Evolutionary conservation across 2,329 filamentous ascomycete genomes (phyloP).

Genomic region (Nemania sp.): DNA sequence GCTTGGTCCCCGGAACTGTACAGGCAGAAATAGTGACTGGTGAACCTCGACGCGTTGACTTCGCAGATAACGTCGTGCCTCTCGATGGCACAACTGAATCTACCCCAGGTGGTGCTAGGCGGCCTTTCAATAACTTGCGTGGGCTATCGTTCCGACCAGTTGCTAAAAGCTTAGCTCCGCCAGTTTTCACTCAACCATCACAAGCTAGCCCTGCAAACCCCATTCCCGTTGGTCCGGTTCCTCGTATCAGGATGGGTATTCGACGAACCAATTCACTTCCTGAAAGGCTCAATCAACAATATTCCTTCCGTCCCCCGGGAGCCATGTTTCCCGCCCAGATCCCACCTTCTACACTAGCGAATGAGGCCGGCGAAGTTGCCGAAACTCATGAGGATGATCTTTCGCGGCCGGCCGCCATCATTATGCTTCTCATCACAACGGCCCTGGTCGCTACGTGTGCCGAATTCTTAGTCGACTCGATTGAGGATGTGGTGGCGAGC

Average conservation of each 20-base stretch:
- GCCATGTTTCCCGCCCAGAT: slow-evolving; percentile 63
- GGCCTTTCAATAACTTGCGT: slow-evolving; percentile 67
- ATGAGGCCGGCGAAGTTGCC: slow-evolving; percentile 43
- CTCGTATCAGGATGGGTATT: slow-evolving; percentile 72
- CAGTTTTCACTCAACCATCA: slow-evolving; percentile 71
- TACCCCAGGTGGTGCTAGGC: slow-evolving; percentile 48
- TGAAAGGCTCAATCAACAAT: slow-evolving; percentile 68
- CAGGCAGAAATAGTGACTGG: slow-evolving; percentile 46
- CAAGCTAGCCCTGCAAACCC: slow-evolving; percentile 49
- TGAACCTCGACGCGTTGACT: slow-evolving; percentile 69
- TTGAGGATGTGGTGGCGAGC: slow-evolving; percentile 69
- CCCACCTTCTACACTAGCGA: slow-evolving; percentile 54
- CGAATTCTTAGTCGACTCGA: slow-evolving; percentile 77
- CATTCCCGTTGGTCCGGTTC: slow-evolving; percentile 60
- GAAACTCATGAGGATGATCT: slow-evolving; percentile 61
- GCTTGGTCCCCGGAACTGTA: slow-evolving; percentile 41
- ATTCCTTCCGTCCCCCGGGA: slow-evolving; percentile 60
- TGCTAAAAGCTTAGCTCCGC: slow-evolving; percentile 76
- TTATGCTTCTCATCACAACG: slow-evolving; percentile 73
- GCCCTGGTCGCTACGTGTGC: slow-evolving; percentile 75
- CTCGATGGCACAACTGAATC: slow-evolving; percentile 49
- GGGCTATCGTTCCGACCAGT: slow-evolving; percentile 71
- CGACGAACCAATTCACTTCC: slow-evolving; percentile 81
- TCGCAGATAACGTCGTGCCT: slow-evolving; percentile 55
- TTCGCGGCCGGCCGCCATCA: slow-evolving; percentile 66